phyloP scores from a whole-genome alignment of 495 filamentous ascomycete species.

The Annulohypoxylon nitens region DNA sequence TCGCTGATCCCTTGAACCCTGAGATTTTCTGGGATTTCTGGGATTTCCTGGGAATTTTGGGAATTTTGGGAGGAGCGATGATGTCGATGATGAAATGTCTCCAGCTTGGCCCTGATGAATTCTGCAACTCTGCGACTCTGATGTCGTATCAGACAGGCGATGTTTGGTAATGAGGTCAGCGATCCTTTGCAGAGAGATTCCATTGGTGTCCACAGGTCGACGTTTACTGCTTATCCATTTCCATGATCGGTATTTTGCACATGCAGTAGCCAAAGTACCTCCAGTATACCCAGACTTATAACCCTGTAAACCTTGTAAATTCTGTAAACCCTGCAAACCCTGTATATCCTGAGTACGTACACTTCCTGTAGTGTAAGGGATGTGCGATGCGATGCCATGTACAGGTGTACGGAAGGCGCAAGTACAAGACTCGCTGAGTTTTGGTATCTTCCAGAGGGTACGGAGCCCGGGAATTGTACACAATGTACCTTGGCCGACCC shows the following conservation, averaged over 20 bases:
- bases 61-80: conserved; percentile 23
- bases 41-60: conserved; percentile 2
- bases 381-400: conserved; percentile 2
- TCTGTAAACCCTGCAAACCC: too few species aligned
- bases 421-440: not conserved
- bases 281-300: not conserved
- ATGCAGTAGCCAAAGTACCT: conserved; percentile 8
- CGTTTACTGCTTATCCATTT: conserved; percentile 13
- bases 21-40: not conserved
- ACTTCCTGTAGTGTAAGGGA: conserved; percentile 11
- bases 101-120: conserved; percentile 37
- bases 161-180: conserved; percentile 29
- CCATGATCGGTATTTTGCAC: conserved; percentile 8
- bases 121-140: conserved; percentile 42
- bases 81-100: conserved; percentile 47
- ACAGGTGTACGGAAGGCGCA: not conserved
- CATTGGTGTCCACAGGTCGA: conserved; percentile 20
- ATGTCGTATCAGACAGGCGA: conserved; percentile 35
- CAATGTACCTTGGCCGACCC: not conserved
- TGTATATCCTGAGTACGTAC: not conserved
- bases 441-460: not conserved
- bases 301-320: too few species aligned
- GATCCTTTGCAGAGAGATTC: conserved; percentile 24
- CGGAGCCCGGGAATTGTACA: conserved; percentile 1
- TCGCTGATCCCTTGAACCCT: conserved; percentile 35